Base-by-base conservation (phyloP, 2,329 filamentous ascomycete species). In the Xylariaceae sp. region DNA sequence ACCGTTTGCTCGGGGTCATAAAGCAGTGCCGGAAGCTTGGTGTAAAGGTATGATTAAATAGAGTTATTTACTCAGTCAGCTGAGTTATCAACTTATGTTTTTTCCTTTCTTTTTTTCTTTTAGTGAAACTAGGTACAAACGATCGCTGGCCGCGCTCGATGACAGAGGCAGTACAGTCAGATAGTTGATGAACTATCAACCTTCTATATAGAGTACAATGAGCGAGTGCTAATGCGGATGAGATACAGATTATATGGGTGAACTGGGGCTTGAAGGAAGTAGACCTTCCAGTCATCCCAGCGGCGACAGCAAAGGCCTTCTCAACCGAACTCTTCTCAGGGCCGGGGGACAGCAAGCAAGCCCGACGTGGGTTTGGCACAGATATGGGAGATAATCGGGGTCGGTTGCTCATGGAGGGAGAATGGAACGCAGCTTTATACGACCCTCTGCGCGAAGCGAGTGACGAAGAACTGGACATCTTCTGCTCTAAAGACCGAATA, bases 401-500 rank as follows among this genome's bases (percentile, higher is more conserved):
- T 1, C 63, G 70, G 12, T 62, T 76, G 19, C 68, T 84, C 27
- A 74, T 80, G 63, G 66, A 73, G 1, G 75, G 72, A n/a, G 67
- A 68, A 10, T 83, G 81, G 81, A 84, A 83, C 62, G 71, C 77
- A 22, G 71, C 66, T 4, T 65, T 83, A 9, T 78, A 76, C 54
- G 67, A 68, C 9, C 69, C 74, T 11, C 66, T 82, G 18, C 66
- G 70, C 32, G 61, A 53, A 7, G 62, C 68, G 15, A 71, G 72
- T 42, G 51, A 66, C 32, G 56, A 66, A 43, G 65, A 65, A 12
- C 33, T 41, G 7, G 80, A 84, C 58, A 65, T 78, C 10, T 73
- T 71, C 60, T 73, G 79, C 52, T 65, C 77, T 58, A 84, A 84
- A 68, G 77, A 81, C 55, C 70, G 80, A 17, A 77, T 82, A 69